Conservation (phyloP, 2,329 filamentous ascomycete species). For the Alternaria triticina region DNA sequence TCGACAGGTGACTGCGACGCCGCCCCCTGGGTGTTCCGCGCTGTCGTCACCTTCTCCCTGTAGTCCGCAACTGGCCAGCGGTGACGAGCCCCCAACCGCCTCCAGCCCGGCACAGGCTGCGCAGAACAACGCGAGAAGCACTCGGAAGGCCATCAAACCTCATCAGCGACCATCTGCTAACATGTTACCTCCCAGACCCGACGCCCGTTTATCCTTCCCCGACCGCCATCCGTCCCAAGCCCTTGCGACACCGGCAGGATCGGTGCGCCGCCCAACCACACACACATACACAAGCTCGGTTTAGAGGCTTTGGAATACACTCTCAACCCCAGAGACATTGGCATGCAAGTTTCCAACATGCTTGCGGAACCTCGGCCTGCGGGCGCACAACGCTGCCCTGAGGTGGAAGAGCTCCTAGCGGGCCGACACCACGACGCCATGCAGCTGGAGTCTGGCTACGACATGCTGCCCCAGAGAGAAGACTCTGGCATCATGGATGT, state of each 20-base stretch:
- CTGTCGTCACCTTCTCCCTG: constrained; percentile 39
- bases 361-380: constrained; percentile 34
- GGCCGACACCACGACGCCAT: constrained; percentile 37
- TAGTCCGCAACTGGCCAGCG: constrained; percentile 38
- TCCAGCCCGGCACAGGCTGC: constrained; percentile 24
- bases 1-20: constrained; percentile 20
- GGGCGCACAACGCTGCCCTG: constrained; percentile 34
- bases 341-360: constrained; percentile 43
- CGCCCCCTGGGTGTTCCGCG: constrained; percentile 22
- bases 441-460: constrained; percentile 31
- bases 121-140: constrained; percentile 24
- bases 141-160: constrained; percentile 22
- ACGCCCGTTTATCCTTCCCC: constrained; percentile 34
- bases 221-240: constrained; percentile 38
- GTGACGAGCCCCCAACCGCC: constrained; percentile 37
- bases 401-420: constrained; percentile 35
- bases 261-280: constrained; percentile 37
- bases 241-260: constrained; percentile 51
- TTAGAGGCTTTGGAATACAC: constrained; percentile 22
- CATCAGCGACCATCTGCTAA: constrained; percentile 34
- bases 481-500: constrained; percentile 43
- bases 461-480: constrained; percentile 34
- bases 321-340: constrained; percentile 12
- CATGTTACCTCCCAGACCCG: constrained; percentile 21
- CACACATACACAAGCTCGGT: constrained; percentile 26